Evolutionary conservation across 2,329 filamentous ascomycete genomes (phyloP), one percentile per base, ranked within the genome.

Genomic region (Colletotrichum spaethianum): DNA sequence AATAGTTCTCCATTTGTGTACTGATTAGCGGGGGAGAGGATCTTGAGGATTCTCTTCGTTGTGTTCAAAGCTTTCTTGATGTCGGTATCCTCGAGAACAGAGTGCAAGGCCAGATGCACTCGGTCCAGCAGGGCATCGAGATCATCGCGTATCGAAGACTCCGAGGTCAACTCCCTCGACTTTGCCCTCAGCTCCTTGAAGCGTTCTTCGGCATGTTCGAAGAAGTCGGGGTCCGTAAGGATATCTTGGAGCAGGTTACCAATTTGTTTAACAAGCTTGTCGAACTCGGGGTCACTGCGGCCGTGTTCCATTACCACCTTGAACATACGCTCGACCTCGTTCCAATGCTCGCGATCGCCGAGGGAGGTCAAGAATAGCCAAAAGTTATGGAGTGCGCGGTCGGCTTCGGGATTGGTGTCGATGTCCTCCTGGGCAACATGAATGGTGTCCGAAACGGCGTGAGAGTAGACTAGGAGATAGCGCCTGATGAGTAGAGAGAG

Each of bases 201-300:
- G 12, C 86, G 86, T 60, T 86, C 80, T 31, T 93, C 90, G 0
- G 91, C 91, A 48, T 94, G 87, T 57, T 95, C 93, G 77, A 97
- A 94, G 82, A 98, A 98, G 4, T 92, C 89, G 0, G 96, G 95
- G 73, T 98, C 93, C 0, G 91, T 96, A 52, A 98, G 84, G 80
- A 98, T 91, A 74, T 93, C 92, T 78, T 97, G 93, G 5, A 98
- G 81, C 4, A 93, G 90, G 66, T 91, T 90, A 14, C 93, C 93
- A 38, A 95, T 84, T 56, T 97, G 90, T 28, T 87, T 87, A 79
- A 97, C 89, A 33, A 98, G 83, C 18, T 91, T 85, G 76, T 98
- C 94, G 72, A 98, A 96, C 64, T 96, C 91, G 0, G 93, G 93
- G 76, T 98, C 94, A 42, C 90, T 91, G 71, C 92, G 86, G 3